Base-by-base conservation (phyloP, 2,329 filamentous ascomycete genomes). In the Colletotrichum sp. region DNA sequence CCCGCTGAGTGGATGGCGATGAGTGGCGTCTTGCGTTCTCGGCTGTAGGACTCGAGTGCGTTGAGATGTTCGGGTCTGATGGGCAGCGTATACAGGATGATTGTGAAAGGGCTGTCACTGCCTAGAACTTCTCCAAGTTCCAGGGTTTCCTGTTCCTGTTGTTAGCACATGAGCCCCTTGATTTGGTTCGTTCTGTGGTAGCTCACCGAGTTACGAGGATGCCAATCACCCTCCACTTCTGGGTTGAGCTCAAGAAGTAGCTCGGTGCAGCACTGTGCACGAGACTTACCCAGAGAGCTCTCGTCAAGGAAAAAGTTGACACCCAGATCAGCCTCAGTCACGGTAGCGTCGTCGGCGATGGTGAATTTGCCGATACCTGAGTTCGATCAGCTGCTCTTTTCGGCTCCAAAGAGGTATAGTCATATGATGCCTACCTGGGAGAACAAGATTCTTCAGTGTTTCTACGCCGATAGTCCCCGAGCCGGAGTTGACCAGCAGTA, bases 221-320 rank as follows among this genome's bases (percentile, higher is more conserved):
- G 89, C 89, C 92, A 96, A 81, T 93, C 89, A 8, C 96, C 96
- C 75, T 94, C 86, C 2, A 98, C 97, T 81, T 99, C 97, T 4
- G 96, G 96, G 82, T 99, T 99, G 77, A 99, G 89, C 84, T 99
- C 98, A 77, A 92, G 89, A 59, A 99, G 88, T 71, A 96, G 89
- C 77, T 93, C 92, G 74, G 93, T 93, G 71, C 94, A 95, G 82
- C 94, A 93, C 83, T 95, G 91, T 3, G 96, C 95, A 79, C 97
- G 92, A 30, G 92, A 92, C 81, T 93, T 93, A 69, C 96, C 96
- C 49, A 98, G 83, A 78, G 92, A 94, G 65, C 89, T 88, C 80
- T 97, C 92, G 77, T 98, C 95, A 1, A 99, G 89, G 82, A 99
- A 99, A 89, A 99, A 99, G 86, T 99, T 99, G 78, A 98, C 94